Base-by-base conservation (phyloP, 805 yeast genomes). In the Cyberlindnera nakhonratchasimensis region DNA sequence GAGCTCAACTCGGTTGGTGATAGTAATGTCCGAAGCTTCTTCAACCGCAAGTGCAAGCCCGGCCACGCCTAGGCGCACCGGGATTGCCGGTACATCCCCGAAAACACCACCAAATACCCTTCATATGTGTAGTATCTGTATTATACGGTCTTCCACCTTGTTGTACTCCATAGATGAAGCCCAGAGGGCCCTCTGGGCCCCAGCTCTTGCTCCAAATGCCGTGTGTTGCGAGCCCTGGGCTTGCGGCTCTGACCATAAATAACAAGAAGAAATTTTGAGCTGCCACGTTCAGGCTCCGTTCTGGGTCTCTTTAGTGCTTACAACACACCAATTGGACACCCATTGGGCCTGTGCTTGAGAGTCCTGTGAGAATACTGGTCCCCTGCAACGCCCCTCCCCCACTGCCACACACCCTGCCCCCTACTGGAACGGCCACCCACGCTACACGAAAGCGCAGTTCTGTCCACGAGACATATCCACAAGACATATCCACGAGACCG, bases 181-280 rank as follows among this genome's bases (percentile, higher is more conserved):
- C n/a, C n/a, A n/a, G n/a, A n/a, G n/a, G n/a, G n/a, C n/a, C n/a
- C n/a, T n/a, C 8, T 23, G 25, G 10, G 10, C 25, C 8, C 11
- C 8, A 23, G 11, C 25, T 8, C 25, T 23, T 8, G 25, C 25
- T 11, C 25, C 11, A 8, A 23, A 18, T 7, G 30, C 30, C 30
- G 16, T 28, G 30, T 28, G 30, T 14, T 29, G 32, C 20, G 32
- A 6, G 16, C 22, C 33, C 33, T 18, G 25, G 25, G 25, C 11
- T 23, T 23, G 10, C 10, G 11, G 25, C 25, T 14, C 30, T 29
- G 12, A 29, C 33, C 22, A 29, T n/a, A n/a, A n/a, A n/a, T n/a
- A n/a, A n/a, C n/a, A n/a, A n/a, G n/a, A 29, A 29, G 33, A 29
- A 29, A 29, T 29, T 29, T 29, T 29, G 33, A 29, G 22, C 22